These are phyloP conservation scores for Dictyostelium citrinum DNA, from an alignment of 78 protist genomes.

Conservation along the genomic window DNA sequence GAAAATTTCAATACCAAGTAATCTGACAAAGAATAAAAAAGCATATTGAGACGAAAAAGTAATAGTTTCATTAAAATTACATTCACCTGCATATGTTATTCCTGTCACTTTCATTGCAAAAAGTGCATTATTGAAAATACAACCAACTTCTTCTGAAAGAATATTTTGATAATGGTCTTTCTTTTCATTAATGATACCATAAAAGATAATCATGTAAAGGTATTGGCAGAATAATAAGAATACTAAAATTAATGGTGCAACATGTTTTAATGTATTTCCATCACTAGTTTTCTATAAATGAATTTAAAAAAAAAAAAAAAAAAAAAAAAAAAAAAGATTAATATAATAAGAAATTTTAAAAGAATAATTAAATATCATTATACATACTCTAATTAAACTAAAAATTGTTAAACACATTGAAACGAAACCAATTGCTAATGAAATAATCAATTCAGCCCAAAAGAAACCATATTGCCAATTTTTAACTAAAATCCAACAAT, in stretches of 20 bases:
- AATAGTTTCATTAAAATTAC: background rate
- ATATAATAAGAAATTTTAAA: too few relatives aligned
- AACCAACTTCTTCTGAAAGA: background rate
- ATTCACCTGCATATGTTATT: background rate
- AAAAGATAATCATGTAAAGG: background rate
- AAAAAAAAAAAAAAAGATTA: too few relatives aligned
- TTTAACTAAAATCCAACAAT: background rate
- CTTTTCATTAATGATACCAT: background rate
- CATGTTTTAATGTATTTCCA: background rate
- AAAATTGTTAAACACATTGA: background rate
- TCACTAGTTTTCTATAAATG: background rate
- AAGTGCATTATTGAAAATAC: background rate
- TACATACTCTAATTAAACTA: background rate
- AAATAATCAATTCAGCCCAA: slow-evolving; percentile 17
- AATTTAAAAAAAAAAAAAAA: background rate
- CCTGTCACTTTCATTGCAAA: background rate
- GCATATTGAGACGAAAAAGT: background rate
- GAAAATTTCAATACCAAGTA: background rate
- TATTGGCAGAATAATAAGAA: background rate
- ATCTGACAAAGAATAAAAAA: background rate
- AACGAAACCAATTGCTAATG: background rate
- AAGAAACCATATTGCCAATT: slow-evolving; percentile 23
- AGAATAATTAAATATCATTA: background rate
- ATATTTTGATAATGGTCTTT: background rate
- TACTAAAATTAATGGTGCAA: background rate